Evolutionary conservation across 73 alveolate genomes (phyloP).

Genomic region (Symbiodinium natans): DNA sequence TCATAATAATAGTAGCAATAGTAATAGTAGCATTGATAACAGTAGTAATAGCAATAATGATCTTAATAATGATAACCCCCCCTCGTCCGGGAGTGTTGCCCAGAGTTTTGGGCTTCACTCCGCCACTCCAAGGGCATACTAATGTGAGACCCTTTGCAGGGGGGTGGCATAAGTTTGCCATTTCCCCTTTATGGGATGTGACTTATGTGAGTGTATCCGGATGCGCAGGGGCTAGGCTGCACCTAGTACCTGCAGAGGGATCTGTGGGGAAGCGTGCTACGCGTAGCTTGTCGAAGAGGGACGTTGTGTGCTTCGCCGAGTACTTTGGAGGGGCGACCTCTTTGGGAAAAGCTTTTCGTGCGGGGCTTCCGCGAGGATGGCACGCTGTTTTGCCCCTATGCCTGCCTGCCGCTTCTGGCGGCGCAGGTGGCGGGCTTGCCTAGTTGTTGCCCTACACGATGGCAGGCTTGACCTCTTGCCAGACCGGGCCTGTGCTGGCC

Average conservation of each 20-base stretch:
- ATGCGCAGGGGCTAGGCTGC: background rate
- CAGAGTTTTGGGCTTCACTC: background rate
- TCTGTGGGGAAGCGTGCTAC: conserved; percentile 7
- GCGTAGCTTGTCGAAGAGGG: conserved; percentile 14
- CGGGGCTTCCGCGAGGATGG: conserved; percentile 16
- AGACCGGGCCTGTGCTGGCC: conserved; percentile 8
- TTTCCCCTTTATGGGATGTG: background rate
- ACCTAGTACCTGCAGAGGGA: background rate
- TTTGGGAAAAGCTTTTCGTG: background rate
- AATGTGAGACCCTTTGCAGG: background rate
- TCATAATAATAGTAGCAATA: too few species aligned
- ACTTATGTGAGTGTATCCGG: background rate
- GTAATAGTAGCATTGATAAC: too few species aligned
- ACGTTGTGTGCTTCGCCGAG: background rate
- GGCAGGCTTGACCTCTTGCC: background rate
- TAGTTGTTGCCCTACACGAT: background rate
- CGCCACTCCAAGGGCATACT: background rate
- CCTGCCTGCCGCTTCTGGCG: background rate
- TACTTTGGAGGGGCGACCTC: conserved; percentile 5
- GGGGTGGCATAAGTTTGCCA: background rate
- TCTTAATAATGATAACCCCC: too few species aligned
- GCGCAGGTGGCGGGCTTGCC: conserved; percentile 15
- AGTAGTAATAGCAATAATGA: too few species aligned
- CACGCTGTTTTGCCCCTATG: background rate
- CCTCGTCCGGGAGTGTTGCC: too few species aligned